phyloP scores from a whole-genome alignment of 2,329 filamentous ascomycete genomes.

The Apiospora malaysiana region DNA sequence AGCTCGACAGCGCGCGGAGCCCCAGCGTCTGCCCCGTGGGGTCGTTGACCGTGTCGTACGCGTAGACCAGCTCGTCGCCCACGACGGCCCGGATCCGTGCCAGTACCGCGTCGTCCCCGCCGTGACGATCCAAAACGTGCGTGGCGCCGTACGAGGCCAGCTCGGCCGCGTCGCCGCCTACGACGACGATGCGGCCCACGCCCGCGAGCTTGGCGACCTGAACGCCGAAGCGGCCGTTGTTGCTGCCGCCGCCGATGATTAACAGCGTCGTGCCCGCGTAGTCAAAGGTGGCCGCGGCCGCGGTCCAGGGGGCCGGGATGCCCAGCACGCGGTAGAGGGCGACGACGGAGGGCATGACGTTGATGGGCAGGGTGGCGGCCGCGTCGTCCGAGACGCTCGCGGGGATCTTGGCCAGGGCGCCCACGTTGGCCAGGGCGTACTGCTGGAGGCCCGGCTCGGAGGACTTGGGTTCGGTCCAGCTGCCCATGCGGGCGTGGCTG shows the following conservation, averaged over 20 bases:
- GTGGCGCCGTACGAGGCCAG: constrained; percentile 46
- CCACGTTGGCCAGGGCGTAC: constrained; percentile 95
- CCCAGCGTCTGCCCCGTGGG: constrained; percentile 36
- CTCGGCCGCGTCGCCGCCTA: constrained; percentile 39
- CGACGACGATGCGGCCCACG: constrained; percentile 46
- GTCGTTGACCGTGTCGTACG: constrained; percentile 42
- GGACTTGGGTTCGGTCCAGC: constrained; percentile 8
- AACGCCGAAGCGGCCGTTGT: constrained; percentile 40
- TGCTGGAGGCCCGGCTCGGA: constrained; percentile 62
- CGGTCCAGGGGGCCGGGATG: constrained; percentile 37
- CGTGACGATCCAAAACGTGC: constrained; percentile 47
- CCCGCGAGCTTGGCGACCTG: constrained; percentile 43
- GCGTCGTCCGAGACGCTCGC: constrained; percentile 41
- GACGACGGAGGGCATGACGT: constrained; percentile 40
- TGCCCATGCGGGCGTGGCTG: constrained; percentile 31
- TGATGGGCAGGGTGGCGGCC: constrained; percentile 44
- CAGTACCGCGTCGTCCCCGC: constrained; percentile 37
- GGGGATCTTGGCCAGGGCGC: constrained; percentile 59
- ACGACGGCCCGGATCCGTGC: constrained; percentile 41
- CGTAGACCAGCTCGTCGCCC: constrained; percentile 47
- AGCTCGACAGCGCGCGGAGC: neutral
- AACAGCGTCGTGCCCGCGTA: constrained; percentile 34
- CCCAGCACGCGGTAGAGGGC: constrained; percentile 42
- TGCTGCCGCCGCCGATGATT: constrained; percentile 44
- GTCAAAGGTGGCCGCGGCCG: constrained; percentile 29